These are phyloP conservation scores for Cornus kousa DNA, from an alignment of 148 eudicot genomes.

Conservation along the genomic window DNA sequence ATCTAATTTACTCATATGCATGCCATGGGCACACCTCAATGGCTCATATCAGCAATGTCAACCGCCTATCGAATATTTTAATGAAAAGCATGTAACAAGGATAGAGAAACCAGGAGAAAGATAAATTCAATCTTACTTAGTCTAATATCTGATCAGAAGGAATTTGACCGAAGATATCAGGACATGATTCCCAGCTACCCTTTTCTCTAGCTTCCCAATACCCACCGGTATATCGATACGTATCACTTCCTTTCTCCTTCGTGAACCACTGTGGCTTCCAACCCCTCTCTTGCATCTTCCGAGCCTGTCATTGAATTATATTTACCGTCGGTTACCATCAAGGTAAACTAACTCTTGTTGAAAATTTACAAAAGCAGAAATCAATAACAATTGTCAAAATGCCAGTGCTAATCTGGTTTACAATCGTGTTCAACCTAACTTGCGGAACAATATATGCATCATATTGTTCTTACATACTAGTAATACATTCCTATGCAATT, in stretches of 20 bases:
- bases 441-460: background rate
- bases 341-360: background rate
- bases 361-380: background rate
- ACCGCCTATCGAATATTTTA: conserved; percentile 10
- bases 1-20: background rate
- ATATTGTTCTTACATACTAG: background rate
- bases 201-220: conserved; percentile 91
- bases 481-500: background rate
- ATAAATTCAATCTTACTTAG: conserved; percentile 18
- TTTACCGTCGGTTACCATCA: background rate
- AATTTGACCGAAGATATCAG: conserved; percentile 82
- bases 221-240: conserved; percentile 64
- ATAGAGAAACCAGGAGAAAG: background rate
- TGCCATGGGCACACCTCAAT: background rate
- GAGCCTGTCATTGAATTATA: conserved; percentile 45
- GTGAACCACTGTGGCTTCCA: conserved; percentile 92
- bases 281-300: conserved; percentile 94
- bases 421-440: background rate
- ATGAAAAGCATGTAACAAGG: background rate
- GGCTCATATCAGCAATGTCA: background rate
- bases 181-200: conserved; percentile 74
- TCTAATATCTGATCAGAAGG: conserved; percentile 59
- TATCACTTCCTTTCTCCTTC: conserved; percentile 57
- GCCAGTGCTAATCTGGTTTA: background rate
- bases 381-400: background rate